Conservation (phyloP, 768 basidiomycete genomes). For the Boletus insuetus region DNA sequence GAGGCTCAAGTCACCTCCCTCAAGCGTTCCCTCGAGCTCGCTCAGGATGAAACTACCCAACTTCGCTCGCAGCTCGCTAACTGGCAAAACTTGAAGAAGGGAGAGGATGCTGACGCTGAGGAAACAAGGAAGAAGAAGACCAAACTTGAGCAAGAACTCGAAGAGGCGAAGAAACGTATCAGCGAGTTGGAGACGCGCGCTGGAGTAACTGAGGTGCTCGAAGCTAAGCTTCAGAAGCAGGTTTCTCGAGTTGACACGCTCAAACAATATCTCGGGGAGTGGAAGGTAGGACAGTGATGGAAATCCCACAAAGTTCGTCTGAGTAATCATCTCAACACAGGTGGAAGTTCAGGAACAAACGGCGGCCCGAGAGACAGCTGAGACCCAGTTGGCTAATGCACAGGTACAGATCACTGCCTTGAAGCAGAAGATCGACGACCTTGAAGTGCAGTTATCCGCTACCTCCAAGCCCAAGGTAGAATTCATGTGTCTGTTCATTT, state of each 20-base stretch:
- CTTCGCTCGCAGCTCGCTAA: conserved; percentile 63
- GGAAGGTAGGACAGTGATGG: conserved; percentile 40
- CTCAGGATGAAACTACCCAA: conserved; percentile 52
- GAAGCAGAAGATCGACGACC: conserved; percentile 43
- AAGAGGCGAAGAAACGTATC: conserved; percentile 41
- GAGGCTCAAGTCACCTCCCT: conserved; percentile 52
- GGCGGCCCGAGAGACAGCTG: conserved; percentile 34
- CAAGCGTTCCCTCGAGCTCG: conserved; percentile 54
- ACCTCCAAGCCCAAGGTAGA: conserved; percentile 31
- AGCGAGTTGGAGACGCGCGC: conserved; percentile 28
- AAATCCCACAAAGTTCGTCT: not conserved
- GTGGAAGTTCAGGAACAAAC: conserved; percentile 36
- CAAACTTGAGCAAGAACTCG: conserved; percentile 54
- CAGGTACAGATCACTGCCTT: conserved; percentile 19
- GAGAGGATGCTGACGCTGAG: conserved; percentile 59
- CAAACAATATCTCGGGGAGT: conserved; percentile 40
- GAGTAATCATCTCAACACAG: conserved; percentile 28
- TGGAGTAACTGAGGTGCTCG: conserved; percentile 28
- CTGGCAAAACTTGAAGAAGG: conserved; percentile 66
- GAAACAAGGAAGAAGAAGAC: conserved; percentile 49
- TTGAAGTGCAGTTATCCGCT: conserved; percentile 43
- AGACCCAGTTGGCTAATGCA: conserved; percentile 36
- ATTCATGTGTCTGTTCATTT: not conserved
- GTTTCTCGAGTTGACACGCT: conserved; percentile 41
- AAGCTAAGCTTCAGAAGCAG: conserved; percentile 42